These are phyloP conservation scores for Trypanosoma platydactyli DNA, from an alignment of 208 protist genomes.

Conservation along the genomic window DNA sequence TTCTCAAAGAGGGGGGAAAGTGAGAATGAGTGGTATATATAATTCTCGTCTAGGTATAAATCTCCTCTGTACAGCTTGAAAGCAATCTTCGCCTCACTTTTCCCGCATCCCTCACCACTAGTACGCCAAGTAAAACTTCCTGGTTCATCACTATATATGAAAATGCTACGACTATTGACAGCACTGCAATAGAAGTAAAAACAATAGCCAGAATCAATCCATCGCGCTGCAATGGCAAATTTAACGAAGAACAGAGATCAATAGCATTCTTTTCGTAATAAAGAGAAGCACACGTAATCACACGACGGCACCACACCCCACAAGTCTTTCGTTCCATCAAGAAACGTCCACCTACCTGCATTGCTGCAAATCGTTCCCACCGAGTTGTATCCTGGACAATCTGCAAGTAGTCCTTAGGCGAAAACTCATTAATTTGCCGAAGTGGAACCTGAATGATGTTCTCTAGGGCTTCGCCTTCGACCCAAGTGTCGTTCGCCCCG, in stretches of 20 bases:
- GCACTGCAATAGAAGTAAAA: conserved; percentile 20
- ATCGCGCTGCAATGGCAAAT: conserved; percentile 13
- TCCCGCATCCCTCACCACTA: neutral
- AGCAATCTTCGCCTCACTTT: conserved; percentile 8
- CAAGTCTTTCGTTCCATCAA: conserved; percentile 16
- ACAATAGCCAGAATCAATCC: conserved; percentile 25
- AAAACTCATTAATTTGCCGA: conserved; percentile 7
- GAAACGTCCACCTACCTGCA: conserved; percentile 28
- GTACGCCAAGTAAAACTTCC: conserved; percentile 15
- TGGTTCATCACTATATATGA: conserved; percentile 8
- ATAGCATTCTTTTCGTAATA: conserved; percentile 19
- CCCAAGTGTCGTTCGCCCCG: conserved; percentile 34
- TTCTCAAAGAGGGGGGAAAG: neutral
- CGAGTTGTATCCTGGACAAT: conserved; percentile 7
- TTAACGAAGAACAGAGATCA: conserved; percentile 10
- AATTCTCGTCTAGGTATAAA: conserved; percentile 12
- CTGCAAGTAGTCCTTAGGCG: conserved; percentile 11
- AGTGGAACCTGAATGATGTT: conserved; percentile 8
- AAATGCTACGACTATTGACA: conserved; percentile 3
- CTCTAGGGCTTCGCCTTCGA: conserved; percentile 31
- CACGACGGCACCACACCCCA: conserved; percentile 23
- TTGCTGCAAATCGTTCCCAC: conserved; percentile 19
- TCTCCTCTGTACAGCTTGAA: conserved; percentile 1
- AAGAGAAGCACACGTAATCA: conserved; percentile 24
- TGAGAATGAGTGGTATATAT: neutral